Evolutionary conservation across 2,329 filamentous ascomycete species (phyloP), one percentile per base, ranked within the genome.

Genomic region (Diaporthe vaccinii): DNA sequence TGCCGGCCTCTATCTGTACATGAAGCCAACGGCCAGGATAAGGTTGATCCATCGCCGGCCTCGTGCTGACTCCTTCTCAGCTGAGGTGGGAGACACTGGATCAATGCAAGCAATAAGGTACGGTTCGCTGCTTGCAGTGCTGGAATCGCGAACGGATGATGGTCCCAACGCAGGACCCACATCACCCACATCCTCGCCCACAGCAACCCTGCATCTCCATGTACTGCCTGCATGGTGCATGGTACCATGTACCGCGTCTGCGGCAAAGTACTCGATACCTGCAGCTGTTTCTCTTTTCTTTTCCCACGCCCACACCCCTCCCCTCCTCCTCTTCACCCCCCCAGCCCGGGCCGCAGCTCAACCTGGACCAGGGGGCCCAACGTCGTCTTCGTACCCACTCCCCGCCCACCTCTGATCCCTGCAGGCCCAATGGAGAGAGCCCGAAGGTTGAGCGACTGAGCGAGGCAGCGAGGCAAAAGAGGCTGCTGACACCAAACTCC

Each of bases 381-480:
- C 72, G 61, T 71, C 68, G 68, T 71, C 73, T 25, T 74, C 73
- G 67, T 69, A 70, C 65, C 73, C 71, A 73, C 71, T 73, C 70
- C 68, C 55, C 57, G 65, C 57, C 73, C 65, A 74, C 55, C 65
- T 71, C 55, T 74, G 20, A 70, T 53, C 73, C 55, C 39, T 70
- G 65, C 53, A 15, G 57, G 62, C 25, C 55, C 73, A 74, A 68
- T 74, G 73, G 73, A 61, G 65, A 74, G 65, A 74, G 57, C 49
- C 70, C 70, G 70, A 73, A 72, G 51, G 36, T 59, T 72, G 55
- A 61, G 70, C 70, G 36, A 62, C 57, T 55, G 39, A 73, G 58
- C 70, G 57, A 73, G 70, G 70, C 70, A 73, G 57, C 41, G 62
- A 71, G 73, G 62, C 55, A 69, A 65, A 71, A 53, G 73, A 74